phyloP scores from a whole-genome alignment of 768 basidiomycete species.

The Mycena indigotica region DNA sequence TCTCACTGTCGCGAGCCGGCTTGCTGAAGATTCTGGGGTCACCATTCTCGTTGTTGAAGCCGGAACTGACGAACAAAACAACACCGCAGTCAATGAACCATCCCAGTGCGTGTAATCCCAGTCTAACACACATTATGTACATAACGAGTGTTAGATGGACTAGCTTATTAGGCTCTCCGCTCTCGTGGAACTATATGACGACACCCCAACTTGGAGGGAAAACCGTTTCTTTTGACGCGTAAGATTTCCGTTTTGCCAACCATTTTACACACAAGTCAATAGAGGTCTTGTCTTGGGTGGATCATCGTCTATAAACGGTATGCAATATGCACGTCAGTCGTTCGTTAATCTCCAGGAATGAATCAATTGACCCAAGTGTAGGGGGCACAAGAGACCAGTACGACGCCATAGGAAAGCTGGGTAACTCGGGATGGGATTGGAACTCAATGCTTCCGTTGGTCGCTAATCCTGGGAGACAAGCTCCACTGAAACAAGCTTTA shows the following conservation, averaged over 20 bases:
- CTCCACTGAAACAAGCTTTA: not conserved
- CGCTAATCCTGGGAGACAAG: not conserved
- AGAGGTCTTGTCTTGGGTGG: not conserved
- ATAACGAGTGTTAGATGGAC: conserved; percentile 29
- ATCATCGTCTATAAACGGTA: not conserved
- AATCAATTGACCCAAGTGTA: not conserved
- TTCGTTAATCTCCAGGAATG: not conserved
- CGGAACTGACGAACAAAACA: conserved; percentile 31
- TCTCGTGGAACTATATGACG: not conserved
- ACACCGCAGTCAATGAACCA: not conserved
- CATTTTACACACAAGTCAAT: not conserved
- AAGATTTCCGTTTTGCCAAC: not conserved
- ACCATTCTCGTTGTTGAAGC: conserved; percentile 41
- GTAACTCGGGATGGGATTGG: conserved; percentile 36
- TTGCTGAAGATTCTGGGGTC: conserved; percentile 33
- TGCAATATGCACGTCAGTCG: not conserved
- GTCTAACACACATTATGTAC: conserved; percentile 25
- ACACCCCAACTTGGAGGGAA: not conserved
- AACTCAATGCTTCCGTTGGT: conserved; percentile 39
- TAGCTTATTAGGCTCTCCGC: not conserved
- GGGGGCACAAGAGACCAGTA: not conserved
- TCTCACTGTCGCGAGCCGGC: conserved; percentile 37
- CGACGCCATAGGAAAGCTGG: not conserved
- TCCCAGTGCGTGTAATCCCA: conserved; percentile 35
- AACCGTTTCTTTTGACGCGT: not conserved